A percentile compares a stretch with the other conserved stretches of the same genome.
Evolutionary conservation across 2,329 filamentous ascomycete genomes (phyloP).

Genomic region (Diaporthe caulivora): DNA sequence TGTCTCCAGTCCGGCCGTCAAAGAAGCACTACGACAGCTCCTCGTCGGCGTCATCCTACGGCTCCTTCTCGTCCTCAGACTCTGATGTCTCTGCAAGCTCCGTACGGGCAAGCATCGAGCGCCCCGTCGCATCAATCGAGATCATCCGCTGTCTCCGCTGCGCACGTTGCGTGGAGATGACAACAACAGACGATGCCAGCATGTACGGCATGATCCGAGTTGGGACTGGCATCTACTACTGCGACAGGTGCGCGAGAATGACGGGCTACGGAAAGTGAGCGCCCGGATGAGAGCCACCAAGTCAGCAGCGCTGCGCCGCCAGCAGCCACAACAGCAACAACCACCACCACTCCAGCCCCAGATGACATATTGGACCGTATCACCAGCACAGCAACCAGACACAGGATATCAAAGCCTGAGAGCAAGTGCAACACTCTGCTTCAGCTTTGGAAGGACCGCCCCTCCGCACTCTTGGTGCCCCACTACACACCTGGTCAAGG

Average conservation of each 20-base stretch:
- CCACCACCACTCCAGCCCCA: neutral
- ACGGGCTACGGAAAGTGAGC: constrained; percentile 70
- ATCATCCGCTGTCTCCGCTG: constrained; percentile 74
- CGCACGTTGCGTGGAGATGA: constrained; percentile 70
- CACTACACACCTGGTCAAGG: constrained; percentile 17
- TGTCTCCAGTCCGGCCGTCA: constrained; percentile 50
- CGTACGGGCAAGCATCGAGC: constrained; percentile 62
- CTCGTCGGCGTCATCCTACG: constrained; percentile 51
- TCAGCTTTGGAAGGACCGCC: constrained; percentile 7
- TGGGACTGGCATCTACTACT: constrained; percentile 76
- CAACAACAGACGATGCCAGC: constrained; percentile 69
- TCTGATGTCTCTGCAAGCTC: constrained; percentile 57
- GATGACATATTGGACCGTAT: constrained; percentile 1
- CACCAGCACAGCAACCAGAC: neutral
- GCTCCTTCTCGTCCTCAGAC: constrained; percentile 52
- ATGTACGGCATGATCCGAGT: constrained; percentile 74
- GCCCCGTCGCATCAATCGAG: constrained; percentile 66
- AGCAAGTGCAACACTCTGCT: neutral
- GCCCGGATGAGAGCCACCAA: neutral
- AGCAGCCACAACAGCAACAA: neutral
- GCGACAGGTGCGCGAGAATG: constrained; percentile 72
- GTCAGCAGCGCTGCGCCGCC: neutral
- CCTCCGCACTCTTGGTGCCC: constrained; percentile 21
- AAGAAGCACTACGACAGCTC: constrained; percentile 54
- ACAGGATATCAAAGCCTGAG: neutral